phyloP scores from a whole-genome alignment of 2,329 filamentous ascomycete species.

The Microcyclospora pomicola region DNA sequence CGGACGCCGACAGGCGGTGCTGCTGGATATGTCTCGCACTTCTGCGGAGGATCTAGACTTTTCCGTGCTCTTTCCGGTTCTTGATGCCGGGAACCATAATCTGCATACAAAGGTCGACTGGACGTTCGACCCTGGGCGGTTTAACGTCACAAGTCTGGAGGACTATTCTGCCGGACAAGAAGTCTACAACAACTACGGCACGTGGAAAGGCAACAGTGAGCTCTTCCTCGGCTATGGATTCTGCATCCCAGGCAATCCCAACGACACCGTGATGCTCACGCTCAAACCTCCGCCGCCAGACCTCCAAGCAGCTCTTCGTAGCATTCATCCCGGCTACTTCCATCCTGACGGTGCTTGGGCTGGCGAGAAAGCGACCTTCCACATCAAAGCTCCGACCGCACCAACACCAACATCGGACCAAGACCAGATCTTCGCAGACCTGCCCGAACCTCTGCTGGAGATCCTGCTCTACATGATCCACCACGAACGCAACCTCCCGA shows the following conservation, averaged over 20 bases:
- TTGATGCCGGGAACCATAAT: constrained; percentile 38
- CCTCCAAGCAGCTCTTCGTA: constrained; percentile 20
- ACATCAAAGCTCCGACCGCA: constrained; percentile 12
- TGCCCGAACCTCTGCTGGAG: constrained; percentile 22
- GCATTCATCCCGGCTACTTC: constrained; percentile 23
- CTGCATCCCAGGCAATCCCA: constrained; percentile 32
- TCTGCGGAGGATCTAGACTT: constrained; percentile 24
- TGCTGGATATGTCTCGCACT: constrained; percentile 21
- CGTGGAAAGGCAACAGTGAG: constrained; percentile 37
- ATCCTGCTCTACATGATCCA: constrained; percentile 23
- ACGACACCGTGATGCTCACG: constrained; percentile 32
- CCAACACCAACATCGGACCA: constrained; percentile 1
- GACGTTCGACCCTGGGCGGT: constrained; percentile 27
- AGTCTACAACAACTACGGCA: constrained; percentile 41
- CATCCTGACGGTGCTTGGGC: constrained; percentile 18
- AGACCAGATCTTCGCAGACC: constrained; percentile 11
- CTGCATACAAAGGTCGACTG: constrained; percentile 34
- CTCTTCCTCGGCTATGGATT: constrained; percentile 41
- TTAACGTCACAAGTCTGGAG: constrained; percentile 25
- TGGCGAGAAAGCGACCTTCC: constrained; percentile 24
- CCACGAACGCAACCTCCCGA: constrained; percentile 19
- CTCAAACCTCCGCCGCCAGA: constrained; percentile 26
- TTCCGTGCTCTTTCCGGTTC: constrained; percentile 35
- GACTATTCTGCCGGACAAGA: constrained; percentile 25
- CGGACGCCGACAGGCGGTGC: constrained; percentile 16